Evolutionary conservation across 352 stramenopile genomes (phyloP).

Genomic region (Phytophthora boehmeriae): DNA sequence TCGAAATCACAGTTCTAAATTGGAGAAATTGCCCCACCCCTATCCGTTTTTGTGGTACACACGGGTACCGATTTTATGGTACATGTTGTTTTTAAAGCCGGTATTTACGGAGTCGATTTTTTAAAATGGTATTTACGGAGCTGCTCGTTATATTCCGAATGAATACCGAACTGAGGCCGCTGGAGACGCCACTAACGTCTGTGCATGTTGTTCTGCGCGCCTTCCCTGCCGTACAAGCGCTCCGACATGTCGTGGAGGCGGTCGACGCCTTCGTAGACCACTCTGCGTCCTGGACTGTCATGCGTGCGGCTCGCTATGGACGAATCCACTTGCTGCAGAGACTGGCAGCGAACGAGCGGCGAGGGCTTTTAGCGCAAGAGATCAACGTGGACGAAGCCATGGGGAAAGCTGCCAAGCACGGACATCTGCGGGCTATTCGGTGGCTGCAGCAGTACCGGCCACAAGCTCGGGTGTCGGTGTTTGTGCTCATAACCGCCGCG

Average conservation of each 20-base stretch:
- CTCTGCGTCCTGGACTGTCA: constrained; percentile 40
- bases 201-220: constrained; percentile 24
- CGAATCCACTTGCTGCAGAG: constrained; percentile 42
- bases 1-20: constrained; percentile 4
- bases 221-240: constrained; percentile 13
- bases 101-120: too few species aligned
- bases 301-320: constrained; percentile 38
- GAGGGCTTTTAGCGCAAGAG: constrained; percentile 11
- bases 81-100: too few species aligned
- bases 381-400: constrained; percentile 50
- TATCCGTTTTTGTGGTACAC: background rate
- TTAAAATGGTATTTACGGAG: too few species aligned
- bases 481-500: constrained; percentile 46
- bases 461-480: constrained; percentile 39
- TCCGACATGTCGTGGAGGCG: constrained; percentile 34
- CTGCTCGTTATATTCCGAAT: too few species aligned
- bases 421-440: constrained; percentile 35
- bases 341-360: constrained; percentile 27
- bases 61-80: too few species aligned
- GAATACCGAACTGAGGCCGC: background rate
- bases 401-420: constrained; percentile 47
- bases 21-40: constrained; percentile 2
- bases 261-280: constrained; percentile 34
- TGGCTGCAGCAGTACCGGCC: constrained; percentile 40
- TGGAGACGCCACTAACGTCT: constrained; percentile 12